Evolutionary conservation across 257 asterid genomes (phyloP).

Genomic region (Mitragyna speciosa): DNA sequence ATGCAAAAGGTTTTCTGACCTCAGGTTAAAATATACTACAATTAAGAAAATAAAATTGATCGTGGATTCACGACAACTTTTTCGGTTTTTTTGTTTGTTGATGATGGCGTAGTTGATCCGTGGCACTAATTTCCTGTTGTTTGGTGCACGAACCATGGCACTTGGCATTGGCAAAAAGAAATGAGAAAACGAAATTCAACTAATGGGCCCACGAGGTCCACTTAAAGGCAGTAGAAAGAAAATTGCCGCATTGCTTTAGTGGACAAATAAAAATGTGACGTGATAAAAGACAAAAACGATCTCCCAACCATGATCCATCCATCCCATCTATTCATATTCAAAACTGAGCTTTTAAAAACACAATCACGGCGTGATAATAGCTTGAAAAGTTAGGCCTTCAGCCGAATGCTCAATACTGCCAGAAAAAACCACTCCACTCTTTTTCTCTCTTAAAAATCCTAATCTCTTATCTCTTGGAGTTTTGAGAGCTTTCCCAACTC

Average conservation of each 20-base stretch:
- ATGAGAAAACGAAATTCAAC: neutral
- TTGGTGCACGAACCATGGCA: neutral
- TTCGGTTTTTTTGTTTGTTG: neutral
- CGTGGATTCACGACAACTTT: constrained; percentile 9
- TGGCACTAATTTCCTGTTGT: neutral
- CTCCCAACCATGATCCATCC: neutral
- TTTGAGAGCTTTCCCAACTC: neutral
- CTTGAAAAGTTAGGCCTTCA: neutral
- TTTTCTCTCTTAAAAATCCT: neutral
- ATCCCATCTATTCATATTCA: neutral
- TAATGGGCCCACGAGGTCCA: neutral
- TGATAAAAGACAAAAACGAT: neutral
- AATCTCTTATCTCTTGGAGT: neutral
- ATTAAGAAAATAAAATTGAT: neutral
- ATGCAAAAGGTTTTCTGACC: neutral
- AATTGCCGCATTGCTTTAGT: neutral
- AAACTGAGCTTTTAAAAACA: neutral
- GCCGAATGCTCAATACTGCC: neutral
- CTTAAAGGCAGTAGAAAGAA: neutral
- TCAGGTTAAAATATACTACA: neutral
- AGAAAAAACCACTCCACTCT: neutral
- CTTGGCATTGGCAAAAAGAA: neutral
- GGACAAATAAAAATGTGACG: neutral
- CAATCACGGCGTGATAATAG: constrained; percentile 15
- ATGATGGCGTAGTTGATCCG: neutral